Base-by-base conservation (phyloP, 345 rosid species). In the Isatis tinctoria region DNA sequence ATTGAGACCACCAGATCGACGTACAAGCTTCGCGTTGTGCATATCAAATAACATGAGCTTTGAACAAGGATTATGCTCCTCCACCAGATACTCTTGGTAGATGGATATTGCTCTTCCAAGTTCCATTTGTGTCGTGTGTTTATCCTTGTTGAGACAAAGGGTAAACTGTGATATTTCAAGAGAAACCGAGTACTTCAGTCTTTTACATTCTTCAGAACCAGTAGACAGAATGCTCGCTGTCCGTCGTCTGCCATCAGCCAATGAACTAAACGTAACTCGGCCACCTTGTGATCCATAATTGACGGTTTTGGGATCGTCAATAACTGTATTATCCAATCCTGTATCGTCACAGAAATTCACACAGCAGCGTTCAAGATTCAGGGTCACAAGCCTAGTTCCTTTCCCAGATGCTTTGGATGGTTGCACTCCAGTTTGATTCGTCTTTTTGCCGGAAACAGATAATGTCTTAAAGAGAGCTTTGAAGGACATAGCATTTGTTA, bases 281-380 rank as follows among this genome's bases (percentile, higher is more conserved):
- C 97, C 98, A 86, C 99, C 98, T 63, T 95, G 99, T 75, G 99
- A 92, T 67, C 99, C 99, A 88, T 90, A 92, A 84, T 92, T 92
- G 75, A 95, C 96, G 58, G 91, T 90, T 84, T 95, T 95, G 51
- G 99, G 97, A 80, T 95, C 97, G 20, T 79, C 86, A 78, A 92
- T 82, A 77, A 76, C 71, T 52, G 87, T 65, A 64, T 84, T 86
- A 22, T 92, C 98, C 89, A 92, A 67, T 65, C 80, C 80, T 30
- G 90, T 77, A 3, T 92, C 90, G 57, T 90, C 96, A 77, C 61
- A 81, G 75, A 85, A 84, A 66, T 80, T 90, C 56, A 95, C 84
- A 45, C 84, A 88, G 76, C 96, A 95, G n/a, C 89, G 78, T 72
- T 95, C 98, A 66, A 95, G 88, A 79, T 80, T 88, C 64, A 95